Evolutionary conservation across 805 yeast species (phyloP).

Genomic region (Saturnispora sanitii): DNA sequence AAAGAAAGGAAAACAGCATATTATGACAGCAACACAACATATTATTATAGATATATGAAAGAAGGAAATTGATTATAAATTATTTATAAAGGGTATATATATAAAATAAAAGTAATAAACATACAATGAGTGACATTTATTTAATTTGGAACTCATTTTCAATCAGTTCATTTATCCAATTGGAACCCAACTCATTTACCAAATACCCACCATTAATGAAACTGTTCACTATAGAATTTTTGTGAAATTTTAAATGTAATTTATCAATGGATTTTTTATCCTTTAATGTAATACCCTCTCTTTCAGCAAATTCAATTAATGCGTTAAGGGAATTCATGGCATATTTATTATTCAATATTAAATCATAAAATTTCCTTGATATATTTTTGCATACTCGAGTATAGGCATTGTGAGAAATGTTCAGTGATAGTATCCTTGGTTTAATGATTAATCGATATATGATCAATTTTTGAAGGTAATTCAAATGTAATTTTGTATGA

Average conservation of each 20-base stretch:
- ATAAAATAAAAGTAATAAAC: too few species aligned
- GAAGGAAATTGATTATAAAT: too few species aligned
- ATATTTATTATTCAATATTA: slow-evolving; percentile 11
- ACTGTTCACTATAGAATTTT: slow-evolving; percentile 5
- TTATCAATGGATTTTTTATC: slow-evolving; percentile 11
- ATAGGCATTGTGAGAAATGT: slow-evolving; percentile 25
- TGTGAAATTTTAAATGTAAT: background rate
- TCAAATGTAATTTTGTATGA: slow-evolving; percentile 9
- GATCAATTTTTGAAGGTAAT: slow-evolving; percentile 37
- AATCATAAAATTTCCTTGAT: slow-evolving; percentile 47
- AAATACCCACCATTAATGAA: slow-evolving; percentile 8
- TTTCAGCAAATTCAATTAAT: slow-evolving; percentile 24
- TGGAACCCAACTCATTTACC: background rate
- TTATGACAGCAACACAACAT: too few species aligned
- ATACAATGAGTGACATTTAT: too few species aligned
- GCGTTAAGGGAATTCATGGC: slow-evolving; percentile 20
- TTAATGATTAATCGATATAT: slow-evolving; percentile 52
- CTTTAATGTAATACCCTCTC: slow-evolving; percentile 15
- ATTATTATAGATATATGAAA: too few species aligned
- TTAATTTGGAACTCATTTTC: slow-evolving; percentile 1
- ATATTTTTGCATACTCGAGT: slow-evolving; percentile 53
- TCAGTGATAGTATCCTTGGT: slow-evolving; percentile 33
- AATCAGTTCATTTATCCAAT: slow-evolving; percentile 3
- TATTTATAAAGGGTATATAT: too few species aligned
- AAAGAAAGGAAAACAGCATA: too few species aligned